These are phyloP conservation scores for Penicillium psychrofluorescens DNA, from an alignment of 495 filamentous ascomycete species.

Conservation along the genomic window DNA sequence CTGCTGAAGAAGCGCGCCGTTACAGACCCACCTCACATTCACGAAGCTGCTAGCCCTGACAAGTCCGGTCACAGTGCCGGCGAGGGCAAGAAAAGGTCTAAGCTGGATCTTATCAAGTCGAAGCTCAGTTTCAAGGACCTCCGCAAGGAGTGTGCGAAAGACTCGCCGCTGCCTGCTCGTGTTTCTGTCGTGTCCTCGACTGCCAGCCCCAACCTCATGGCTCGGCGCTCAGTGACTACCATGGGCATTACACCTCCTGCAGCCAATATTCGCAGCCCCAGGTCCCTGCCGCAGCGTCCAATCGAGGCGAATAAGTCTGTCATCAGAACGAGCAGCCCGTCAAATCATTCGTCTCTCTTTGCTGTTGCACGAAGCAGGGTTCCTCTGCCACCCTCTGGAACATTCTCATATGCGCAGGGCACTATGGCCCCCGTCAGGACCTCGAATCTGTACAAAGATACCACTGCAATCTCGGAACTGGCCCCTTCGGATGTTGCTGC, in stretches of 20 bases:
- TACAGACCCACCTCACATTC: constrained; percentile 5
- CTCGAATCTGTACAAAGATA: neutral
- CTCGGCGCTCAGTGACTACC: neutral
- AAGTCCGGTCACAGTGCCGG: neutral
- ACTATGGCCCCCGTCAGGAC: neutral
- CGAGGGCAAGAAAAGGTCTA: constrained; percentile 20
- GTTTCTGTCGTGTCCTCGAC: constrained; percentile 1
- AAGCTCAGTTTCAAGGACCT: constrained; percentile 31
- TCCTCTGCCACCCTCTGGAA: constrained; percentile 4
- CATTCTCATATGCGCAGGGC: constrained; percentile 4
- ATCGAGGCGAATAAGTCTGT: neutral
- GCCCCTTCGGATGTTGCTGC: neutral
- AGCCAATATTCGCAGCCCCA: neutral
- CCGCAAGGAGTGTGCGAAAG: constrained; percentile 17
- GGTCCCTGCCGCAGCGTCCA: neutral
- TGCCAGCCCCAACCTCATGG: neutral
- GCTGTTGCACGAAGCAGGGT: neutral
- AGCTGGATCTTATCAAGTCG: constrained; percentile 17
- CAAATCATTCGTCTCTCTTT: neutral
- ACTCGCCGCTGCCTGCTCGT: neutral
- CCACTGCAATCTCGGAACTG: neutral
- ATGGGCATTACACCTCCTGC: neutral
- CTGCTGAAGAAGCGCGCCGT: constrained; percentile 10
- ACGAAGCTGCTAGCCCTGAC: neutral
- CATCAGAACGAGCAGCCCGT: neutral